These are phyloP conservation scores for Saccharomycopsis olivae DNA, from an alignment of 805 yeast genomes.

Conservation along the genomic window DNA sequence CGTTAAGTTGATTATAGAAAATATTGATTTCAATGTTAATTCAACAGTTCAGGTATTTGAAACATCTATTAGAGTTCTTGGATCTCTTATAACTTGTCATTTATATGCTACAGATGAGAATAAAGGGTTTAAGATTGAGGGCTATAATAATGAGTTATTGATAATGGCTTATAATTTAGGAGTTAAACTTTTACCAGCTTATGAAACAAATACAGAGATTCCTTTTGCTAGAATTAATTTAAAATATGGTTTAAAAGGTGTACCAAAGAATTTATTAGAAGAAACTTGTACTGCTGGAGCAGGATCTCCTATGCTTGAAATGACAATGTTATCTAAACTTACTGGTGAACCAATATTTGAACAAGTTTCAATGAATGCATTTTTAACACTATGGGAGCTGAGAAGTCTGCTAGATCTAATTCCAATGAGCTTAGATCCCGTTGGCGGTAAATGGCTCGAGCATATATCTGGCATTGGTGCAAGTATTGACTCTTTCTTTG, in stretches of 20 bases:
- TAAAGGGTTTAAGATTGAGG: conserved; percentile 28
- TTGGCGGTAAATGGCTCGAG: too few species aligned
- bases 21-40: too few species aligned
- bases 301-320: conserved; percentile 71
- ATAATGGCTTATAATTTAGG: conserved; percentile 70
- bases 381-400: conserved; percentile 59
- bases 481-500: too few species aligned
- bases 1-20: too few species aligned
- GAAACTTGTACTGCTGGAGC: conserved; percentile 89
- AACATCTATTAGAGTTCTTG: too few species aligned
- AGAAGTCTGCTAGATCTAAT: too few species aligned
- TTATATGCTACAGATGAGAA: conserved; percentile 47
- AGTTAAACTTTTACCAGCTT: conserved; percentile 57
- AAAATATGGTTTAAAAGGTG: conserved; percentile 34
- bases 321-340: conserved; percentile 61
- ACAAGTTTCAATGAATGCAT: conserved; percentile 47
- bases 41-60: too few species aligned
- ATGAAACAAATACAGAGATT: conserved; percentile 48
- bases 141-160: conserved; percentile 66
- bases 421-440: too few species aligned
- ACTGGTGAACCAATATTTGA: conserved; percentile 71
- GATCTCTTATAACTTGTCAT: conserved; percentile 71
- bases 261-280: conserved; percentile 34
- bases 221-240: conserved; percentile 79
- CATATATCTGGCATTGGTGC: too few species aligned